Conservation (phyloP, 2,329 filamentous ascomycete species). For the Aspergillus pseudoglaucus region DNA sequence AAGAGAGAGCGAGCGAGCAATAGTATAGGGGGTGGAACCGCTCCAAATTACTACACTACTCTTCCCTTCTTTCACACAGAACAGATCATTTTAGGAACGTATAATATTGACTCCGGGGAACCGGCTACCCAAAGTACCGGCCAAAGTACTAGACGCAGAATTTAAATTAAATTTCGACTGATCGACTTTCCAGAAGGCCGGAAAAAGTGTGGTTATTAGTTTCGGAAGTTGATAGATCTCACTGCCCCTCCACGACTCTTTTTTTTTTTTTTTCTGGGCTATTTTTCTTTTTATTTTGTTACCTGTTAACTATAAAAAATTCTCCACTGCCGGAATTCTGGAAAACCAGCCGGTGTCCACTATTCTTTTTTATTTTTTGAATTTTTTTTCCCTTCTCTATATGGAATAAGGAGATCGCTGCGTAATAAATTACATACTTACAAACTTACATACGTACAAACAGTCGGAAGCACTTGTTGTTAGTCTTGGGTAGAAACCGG, state of each 20-base stretch:
- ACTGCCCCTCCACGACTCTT: constrained; percentile 2
- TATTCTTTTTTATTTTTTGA: not conserved
- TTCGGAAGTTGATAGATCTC: constrained; percentile 35
- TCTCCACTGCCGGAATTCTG: constrained; percentile 7
- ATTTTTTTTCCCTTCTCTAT: not conserved
- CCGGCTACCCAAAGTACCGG: constrained; percentile 3
- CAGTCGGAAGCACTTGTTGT: too few relatives aligned
- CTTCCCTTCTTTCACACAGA: too few relatives aligned
- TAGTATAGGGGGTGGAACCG: not conserved
- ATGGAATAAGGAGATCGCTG: not conserved
- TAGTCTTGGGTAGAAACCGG: too few relatives aligned
- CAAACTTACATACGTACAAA: not conserved
- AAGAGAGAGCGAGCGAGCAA: not conserved
- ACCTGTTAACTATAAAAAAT: constrained; percentile 7
- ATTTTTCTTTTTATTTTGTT: constrained; percentile 5
- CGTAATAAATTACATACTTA: not conserved
- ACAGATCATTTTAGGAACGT: too few relatives aligned
- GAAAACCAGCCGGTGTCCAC: constrained; percentile 3
- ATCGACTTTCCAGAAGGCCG: constrained; percentile 30
- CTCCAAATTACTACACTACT: not conserved
- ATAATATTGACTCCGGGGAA: constrained; percentile 26
- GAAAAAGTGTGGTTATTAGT: constrained; percentile 21
- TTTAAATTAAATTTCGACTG: constrained; percentile 10
- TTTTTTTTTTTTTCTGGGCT: not conserved
- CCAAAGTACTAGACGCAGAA: too few relatives aligned